phyloP scores from a whole-genome alignment of 129 eudicot species.

The Saposhnikovia divaricata region DNA sequence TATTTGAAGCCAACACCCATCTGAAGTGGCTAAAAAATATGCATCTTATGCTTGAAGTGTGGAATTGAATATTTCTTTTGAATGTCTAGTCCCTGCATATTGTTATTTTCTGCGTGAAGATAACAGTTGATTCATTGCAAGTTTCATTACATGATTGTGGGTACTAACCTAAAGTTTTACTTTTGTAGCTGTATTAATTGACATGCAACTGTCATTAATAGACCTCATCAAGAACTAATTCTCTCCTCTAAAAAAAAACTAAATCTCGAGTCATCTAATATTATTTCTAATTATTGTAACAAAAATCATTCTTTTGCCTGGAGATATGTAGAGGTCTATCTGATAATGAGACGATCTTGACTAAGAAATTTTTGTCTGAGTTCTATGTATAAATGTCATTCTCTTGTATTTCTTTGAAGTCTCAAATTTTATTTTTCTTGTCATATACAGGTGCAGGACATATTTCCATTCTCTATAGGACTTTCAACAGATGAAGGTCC shows the following conservation, averaged over 20 bases:
- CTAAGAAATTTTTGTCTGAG: neutral
- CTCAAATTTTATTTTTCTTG: slow-evolving; percentile 6
- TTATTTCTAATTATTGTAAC: neutral
- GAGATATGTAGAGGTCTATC: neutral
- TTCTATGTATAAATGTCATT: neutral
- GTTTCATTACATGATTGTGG: neutral
- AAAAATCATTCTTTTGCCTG: neutral
- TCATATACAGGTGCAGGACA: slow-evolving; percentile 78
- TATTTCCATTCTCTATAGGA: slow-evolving; percentile 78
- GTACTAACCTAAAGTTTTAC: neutral
- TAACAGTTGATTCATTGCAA: neutral
- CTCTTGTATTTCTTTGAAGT: slow-evolving; percentile 6
- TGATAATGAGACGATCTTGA: neutral
- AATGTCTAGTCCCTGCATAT: neutral
- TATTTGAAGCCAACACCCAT: neutral
- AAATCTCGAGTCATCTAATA: neutral
- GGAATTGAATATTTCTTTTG: neutral
- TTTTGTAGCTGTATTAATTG: neutral
- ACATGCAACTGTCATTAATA: neutral
- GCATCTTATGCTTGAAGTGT: neutral
- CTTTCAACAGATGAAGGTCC: slow-evolving; percentile 54
- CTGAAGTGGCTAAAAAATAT: neutral
- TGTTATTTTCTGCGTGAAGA: neutral
- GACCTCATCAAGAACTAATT: neutral
- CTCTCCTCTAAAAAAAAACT: no score